Base-by-base conservation (phyloP, 768 basidiomycete genomes). In the Termitomyces sp. region DNA sequence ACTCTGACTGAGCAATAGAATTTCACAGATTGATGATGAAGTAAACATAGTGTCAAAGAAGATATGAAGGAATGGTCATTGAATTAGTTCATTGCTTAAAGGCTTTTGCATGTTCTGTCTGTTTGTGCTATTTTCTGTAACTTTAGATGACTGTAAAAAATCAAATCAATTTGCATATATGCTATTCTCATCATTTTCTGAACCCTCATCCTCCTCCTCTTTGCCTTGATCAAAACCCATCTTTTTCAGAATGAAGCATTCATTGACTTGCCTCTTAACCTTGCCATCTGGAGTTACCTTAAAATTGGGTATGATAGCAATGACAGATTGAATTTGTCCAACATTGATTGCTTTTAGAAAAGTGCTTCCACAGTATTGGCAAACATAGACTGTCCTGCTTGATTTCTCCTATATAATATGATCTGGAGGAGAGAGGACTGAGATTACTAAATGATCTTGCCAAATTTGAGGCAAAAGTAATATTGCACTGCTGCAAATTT, bases 231-330 rank as follows among this genome's bases (percentile, higher is more conserved):
- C 14, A 10, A 51, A 44, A 7, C 48, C 56, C 13, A 51, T 16
- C 56, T 57, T 57, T 32, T 57, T 31, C 1, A 57, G n/a, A 29
- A 57, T 27, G 24, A 58, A 58, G 32, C 14, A 54, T 16, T 5
- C n/a, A 22, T 20, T 34, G 0, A 47, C 29, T 43, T 46, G 57
- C 3, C 24, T 37, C 8, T 16, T 27, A n/a, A 58, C 54, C 1
- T 26, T 9, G 4, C 29, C 22, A 36, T 53, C 31, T 18, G 14
- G 14, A 18, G 43, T 51, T 12, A 60, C 24, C 26, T 26, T 55
- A 14, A 52, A 39, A 32, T 60, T 27, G 2, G 55, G 59, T 12
- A 56, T 39, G 39, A 60, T 60, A 24, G 56, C 24, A 5, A 60
- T 42, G 7, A 60, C 52, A 31, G 56, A 22, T 14, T 44, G 18